These are phyloP conservation scores for Volvox africanus DNA, from an alignment of 139 green algal species.

Conservation along the genomic window DNA sequence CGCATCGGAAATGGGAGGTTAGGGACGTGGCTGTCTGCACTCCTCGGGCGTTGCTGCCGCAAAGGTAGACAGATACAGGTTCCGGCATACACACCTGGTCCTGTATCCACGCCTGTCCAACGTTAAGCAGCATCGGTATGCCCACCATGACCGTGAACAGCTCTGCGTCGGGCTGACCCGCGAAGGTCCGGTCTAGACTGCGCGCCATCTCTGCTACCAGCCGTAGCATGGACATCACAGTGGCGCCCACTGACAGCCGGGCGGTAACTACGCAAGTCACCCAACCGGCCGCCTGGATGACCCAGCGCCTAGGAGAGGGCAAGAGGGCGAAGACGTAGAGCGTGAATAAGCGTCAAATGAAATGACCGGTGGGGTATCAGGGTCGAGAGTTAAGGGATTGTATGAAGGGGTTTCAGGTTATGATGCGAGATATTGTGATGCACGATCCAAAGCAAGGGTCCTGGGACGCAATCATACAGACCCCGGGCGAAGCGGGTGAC, in stretches of 20 bases:
- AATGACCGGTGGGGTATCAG: no score
- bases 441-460: no score
- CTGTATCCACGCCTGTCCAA: conserved; percentile 65
- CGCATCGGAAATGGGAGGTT: background rate
- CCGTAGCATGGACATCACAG: conserved; percentile 29
- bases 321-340: no score
- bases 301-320: conserved; percentile 18
- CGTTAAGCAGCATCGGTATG: conserved; percentile 61
- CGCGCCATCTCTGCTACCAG: conserved; percentile 11
- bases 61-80: no score
- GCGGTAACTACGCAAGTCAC: conserved; percentile 54
- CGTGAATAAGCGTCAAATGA: no score
- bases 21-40: background rate
- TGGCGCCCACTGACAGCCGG: conserved; percentile 51
- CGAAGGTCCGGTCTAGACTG: conserved; percentile 48
- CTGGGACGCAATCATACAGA: no score
- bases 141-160: conserved; percentile 58
- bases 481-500: no score
- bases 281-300: conserved; percentile 56
- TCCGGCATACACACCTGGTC: conserved; percentile 51
- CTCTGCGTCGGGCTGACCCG: conserved; percentile 32
- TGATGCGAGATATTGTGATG: no score
- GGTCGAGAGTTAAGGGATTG: no score
- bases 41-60: background rate
- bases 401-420: no score